phyloP scores from a whole-genome alignment of 805 yeast genomes.

The Hanseniaspora nectarophila region DNA sequence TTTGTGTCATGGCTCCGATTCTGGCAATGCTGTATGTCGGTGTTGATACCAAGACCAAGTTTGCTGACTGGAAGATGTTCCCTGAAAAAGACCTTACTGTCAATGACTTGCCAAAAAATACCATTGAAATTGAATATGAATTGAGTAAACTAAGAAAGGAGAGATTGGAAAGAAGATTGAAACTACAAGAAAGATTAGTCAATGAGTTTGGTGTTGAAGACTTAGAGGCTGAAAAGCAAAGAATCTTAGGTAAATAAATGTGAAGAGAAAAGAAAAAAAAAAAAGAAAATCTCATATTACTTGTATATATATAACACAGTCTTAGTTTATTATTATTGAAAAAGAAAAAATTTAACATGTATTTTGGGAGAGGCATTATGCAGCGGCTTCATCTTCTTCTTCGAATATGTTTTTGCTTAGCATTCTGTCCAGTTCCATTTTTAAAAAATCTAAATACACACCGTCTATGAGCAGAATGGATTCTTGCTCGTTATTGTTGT shows the following conservation, averaged over 20 bases:
- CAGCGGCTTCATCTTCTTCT: conserved; percentile 42
- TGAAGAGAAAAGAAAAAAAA: background rate
- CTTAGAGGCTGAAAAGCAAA: conserved; percentile 35
- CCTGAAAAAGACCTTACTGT: conserved; percentile 84
- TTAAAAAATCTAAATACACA: conserved; percentile 61
- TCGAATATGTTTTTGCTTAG: conserved; percentile 76
- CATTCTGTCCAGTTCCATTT: conserved; percentile 60
- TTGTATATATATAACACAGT: no score
- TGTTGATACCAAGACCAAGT: conserved; percentile 73
- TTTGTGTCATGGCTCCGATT: conserved; percentile 76
- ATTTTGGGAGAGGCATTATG: no score
- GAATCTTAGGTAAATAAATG: conserved; percentile 23
- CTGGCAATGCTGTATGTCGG: conserved; percentile 91
- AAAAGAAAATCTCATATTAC: no score
- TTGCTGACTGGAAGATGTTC: conserved; percentile 90
- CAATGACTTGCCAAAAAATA: conserved; percentile 85
- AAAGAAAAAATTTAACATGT: no score
- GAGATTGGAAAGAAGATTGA: conserved; percentile 56
- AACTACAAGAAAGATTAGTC: conserved; percentile 58
- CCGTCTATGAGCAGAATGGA: conserved; percentile 53
- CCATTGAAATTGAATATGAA: conserved; percentile 82
- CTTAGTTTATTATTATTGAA: no score
- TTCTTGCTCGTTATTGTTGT: conserved; percentile 26
- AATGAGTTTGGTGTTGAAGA: conserved; percentile 52
- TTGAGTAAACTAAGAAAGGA: conserved; percentile 75